phyloP scores from a whole-genome alignment of 148 eudicot genomes.

The Polygonum maritimum region DNA sequence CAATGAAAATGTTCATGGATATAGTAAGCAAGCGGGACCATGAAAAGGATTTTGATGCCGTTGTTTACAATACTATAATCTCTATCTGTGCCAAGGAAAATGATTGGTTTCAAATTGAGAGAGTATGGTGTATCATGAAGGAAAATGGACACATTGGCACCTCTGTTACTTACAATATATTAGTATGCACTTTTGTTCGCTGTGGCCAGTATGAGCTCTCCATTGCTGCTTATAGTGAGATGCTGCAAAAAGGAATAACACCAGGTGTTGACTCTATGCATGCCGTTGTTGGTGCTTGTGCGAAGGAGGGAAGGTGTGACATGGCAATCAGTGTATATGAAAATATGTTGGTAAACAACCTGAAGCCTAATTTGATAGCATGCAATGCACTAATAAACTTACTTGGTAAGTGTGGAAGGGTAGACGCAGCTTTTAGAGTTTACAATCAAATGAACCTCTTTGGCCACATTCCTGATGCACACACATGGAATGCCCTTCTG shows the following conservation, averaged over 20 bases:
- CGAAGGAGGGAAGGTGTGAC: slow-evolving; percentile 55
- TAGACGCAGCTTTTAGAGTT: slow-evolving; percentile 34
- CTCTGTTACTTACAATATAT: slow-evolving; percentile 40
- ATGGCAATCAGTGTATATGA: slow-evolving; percentile 40
- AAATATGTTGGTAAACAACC: slow-evolving; percentile 30
- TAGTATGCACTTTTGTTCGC: slow-evolving; percentile 54
- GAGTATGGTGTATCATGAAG: slow-evolving; percentile 43
- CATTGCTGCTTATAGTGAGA: slow-evolving; percentile 56
- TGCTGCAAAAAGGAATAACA: slow-evolving; percentile 38
- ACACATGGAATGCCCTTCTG: slow-evolving; percentile 67
- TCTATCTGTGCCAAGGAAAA: slow-evolving; percentile 42
- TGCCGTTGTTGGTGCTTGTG: slow-evolving; percentile 53
- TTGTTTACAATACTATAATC: slow-evolving; percentile 59
- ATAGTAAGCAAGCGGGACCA: slow-evolving; percentile 22
- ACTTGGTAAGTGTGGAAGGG: slow-evolving; percentile 58
- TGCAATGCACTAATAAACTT: slow-evolving; percentile 57
- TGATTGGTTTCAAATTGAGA: slow-evolving; percentile 42
- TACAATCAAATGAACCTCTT: slow-evolving; percentile 31
- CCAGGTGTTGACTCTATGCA: slow-evolving; percentile 47
- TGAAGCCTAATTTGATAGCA: slow-evolving; percentile 52
- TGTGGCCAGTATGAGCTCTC: slow-evolving; percentile 55
- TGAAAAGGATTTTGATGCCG: slow-evolving; percentile 34
- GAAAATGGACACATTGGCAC: slow-evolving; percentile 39
- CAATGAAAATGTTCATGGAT: slow-evolving; percentile 38
- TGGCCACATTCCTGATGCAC: slow-evolving; percentile 50